A percentile compares a stretch with the other conserved stretches of the same genome.
Conservation (phyloP, 768 basidiomycete genomes). For the Chiua virens region DNA sequence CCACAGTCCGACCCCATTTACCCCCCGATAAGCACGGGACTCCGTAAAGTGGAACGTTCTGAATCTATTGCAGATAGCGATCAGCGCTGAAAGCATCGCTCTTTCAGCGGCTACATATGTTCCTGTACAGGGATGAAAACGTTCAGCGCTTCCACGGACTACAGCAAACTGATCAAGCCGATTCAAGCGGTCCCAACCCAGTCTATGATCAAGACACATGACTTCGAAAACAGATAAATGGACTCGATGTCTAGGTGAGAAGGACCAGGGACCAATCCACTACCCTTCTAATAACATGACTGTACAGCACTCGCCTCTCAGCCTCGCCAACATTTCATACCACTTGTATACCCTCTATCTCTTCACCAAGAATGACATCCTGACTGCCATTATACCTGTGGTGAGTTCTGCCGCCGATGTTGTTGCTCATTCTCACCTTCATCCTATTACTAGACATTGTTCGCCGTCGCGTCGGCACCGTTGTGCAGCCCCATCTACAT, state of each 20-base stretch:
- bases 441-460: slow-evolving; percentile 29
- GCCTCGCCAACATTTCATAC: slow-evolving; percentile 16
- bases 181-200: too few species aligned
- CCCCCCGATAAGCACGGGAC: too few species aligned
- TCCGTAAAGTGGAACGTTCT: too few species aligned
- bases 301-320: slow-evolving; percentile 6
- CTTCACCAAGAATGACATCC: slow-evolving; percentile 47
- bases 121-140: too few species aligned
- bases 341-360: slow-evolving; percentile 35
- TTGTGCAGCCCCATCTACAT: slow-evolving; percentile 16
- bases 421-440: neutral
- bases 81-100: too few species aligned
- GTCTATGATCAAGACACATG: too few species aligned
- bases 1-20: too few species aligned
- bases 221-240: neutral
- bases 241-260: neutral
- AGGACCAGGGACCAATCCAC: too few species aligned
- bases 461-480: slow-evolving; percentile 36
- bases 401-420: slow-evolving; percentile 27
- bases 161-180: too few species aligned
- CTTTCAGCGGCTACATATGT: too few species aligned
- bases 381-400: slow-evolving; percentile 47
- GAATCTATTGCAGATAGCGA: too few species aligned
- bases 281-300: slow-evolving; percentile 13
- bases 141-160: too few species aligned